Evolutionary conservation across 495 filamentous ascomycete genomes (phyloP).

Genomic region (Penicillium malachiteum): DNA sequence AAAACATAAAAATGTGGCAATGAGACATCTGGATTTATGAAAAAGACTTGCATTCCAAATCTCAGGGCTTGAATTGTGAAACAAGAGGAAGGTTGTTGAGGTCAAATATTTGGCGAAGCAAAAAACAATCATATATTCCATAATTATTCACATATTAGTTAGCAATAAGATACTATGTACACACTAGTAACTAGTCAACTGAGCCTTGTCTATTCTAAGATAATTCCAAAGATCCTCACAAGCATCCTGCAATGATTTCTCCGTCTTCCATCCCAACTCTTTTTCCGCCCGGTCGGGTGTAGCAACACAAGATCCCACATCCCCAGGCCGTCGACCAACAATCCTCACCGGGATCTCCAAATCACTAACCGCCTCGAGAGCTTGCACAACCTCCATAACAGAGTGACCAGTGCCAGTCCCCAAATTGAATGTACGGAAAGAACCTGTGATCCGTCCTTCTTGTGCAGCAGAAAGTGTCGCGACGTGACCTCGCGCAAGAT

Average conservation of each 20-base stretch:
- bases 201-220: constrained; percentile 2
- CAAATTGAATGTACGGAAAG: constrained; percentile 4
- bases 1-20: too few species aligned
- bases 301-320: constrained; percentile 4
- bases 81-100: too few species aligned
- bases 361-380: neutral
- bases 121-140: too few species aligned
- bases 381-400: neutral
- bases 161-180: neutral
- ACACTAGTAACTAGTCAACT: neutral
- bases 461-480: constrained; percentile 4
- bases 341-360: neutral
- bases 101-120: too few species aligned
- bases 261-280: constrained; percentile 1
- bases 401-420: neutral
- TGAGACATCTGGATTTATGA: too few species aligned
- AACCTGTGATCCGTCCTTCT: neutral
- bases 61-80: too few species aligned
- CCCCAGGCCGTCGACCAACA: constrained; percentile 1
- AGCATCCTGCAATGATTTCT: constrained; percentile 5
- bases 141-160: neutral
- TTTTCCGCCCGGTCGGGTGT: constrained; percentile 1
- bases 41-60: too few species aligned
- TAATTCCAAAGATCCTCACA: constrained; percentile 8
- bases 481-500: constrained; percentile 5